Conservation (phyloP, 257 asterid genomes). For the Echium plantagineum region DNA sequence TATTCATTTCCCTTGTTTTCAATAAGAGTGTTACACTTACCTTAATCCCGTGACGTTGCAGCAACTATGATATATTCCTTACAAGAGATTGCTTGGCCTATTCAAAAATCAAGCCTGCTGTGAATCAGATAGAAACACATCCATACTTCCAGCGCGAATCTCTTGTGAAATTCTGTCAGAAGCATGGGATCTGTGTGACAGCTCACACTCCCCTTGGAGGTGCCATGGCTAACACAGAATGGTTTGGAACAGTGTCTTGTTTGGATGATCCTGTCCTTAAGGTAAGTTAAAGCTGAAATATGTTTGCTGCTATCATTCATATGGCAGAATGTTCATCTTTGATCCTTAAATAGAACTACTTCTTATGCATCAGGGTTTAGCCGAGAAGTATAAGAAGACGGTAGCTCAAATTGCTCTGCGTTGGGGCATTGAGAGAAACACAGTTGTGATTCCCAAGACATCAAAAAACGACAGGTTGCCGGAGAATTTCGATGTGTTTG, state of each 20-base stretch:
- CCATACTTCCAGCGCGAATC: conserved; percentile 70
- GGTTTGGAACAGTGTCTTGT: conserved; percentile 61
- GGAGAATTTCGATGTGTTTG: conserved; percentile 32
- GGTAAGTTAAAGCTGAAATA: conserved; percentile 12
- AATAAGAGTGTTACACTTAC: background rate
- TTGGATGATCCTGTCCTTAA: conserved; percentile 47
- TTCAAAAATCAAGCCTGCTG: conserved; percentile 59
- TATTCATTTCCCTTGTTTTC: background rate
- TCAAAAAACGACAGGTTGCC: conserved; percentile 45
- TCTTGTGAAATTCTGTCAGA: conserved; percentile 64
- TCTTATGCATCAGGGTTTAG: conserved; percentile 32
- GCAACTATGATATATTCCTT: conserved; percentile 56
- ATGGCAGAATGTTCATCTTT: background rate
- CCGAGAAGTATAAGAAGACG: conserved; percentile 37
- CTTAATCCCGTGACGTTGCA: conserved; percentile 13
- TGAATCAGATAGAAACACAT: conserved; percentile 60
- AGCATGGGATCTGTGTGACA: conserved; percentile 48
- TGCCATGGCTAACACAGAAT: conserved; percentile 46
- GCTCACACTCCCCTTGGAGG: conserved; percentile 82
- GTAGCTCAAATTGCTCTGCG: conserved; percentile 55
- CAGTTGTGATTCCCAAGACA: conserved; percentile 47
- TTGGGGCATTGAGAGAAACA: conserved; percentile 47
- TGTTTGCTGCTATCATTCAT: background rate
- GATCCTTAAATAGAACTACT: background rate
- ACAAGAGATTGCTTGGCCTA: conserved; percentile 72